These are phyloP conservation scores for Aspergillus cristatus DNA, from an alignment of 495 filamentous ascomycete genomes.

Conservation along the genomic window DNA sequence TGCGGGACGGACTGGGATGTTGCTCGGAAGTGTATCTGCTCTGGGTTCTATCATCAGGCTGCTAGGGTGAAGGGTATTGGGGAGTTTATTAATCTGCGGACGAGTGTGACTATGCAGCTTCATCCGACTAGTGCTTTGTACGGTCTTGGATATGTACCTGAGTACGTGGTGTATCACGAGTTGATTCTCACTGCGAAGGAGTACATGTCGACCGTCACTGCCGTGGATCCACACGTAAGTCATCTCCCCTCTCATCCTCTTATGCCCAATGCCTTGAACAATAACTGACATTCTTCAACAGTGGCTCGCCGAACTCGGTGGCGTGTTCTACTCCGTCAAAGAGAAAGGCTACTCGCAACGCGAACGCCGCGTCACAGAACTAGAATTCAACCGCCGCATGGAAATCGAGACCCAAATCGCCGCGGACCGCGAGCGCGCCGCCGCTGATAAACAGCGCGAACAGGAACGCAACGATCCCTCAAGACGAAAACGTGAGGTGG, in stretches of 20 bases:
- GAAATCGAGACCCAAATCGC: constrained; percentile 94
- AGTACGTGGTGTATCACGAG: constrained; percentile 98
- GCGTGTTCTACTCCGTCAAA: constrained; percentile 97
- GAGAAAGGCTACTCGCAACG: constrained; percentile 93
- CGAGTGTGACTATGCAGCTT: constrained; percentile 84
- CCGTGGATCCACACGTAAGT: constrained; percentile 80
- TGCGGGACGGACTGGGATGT: constrained; percentile 96
- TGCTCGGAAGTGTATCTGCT: constrained; percentile 93
- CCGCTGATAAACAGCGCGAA: constrained; percentile 48
- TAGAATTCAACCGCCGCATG: constrained; percentile 90
- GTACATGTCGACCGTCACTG: constrained; percentile 97
- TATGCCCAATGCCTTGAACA: neutral
- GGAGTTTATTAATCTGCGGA: constrained; percentile 94
- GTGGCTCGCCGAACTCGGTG: constrained; percentile 96
- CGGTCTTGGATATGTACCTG: constrained; percentile 84
- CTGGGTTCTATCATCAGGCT: constrained; percentile 97
- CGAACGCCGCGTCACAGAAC: constrained; percentile 83
- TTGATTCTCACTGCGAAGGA: constrained; percentile 94
- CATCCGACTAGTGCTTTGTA: constrained; percentile 92
- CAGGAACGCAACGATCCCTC: constrained; percentile 26
- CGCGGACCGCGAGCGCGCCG: constrained; percentile 62
- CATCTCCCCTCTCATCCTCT: neutral
- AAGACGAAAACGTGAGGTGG: constrained; percentile 28
- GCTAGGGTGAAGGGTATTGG: constrained; percentile 93
- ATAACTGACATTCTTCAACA: constrained; percentile 12